These are phyloP conservation scores for Fraxinus greggii DNA, from an alignment of 305 asterid species.

Conservation along the genomic window DNA sequence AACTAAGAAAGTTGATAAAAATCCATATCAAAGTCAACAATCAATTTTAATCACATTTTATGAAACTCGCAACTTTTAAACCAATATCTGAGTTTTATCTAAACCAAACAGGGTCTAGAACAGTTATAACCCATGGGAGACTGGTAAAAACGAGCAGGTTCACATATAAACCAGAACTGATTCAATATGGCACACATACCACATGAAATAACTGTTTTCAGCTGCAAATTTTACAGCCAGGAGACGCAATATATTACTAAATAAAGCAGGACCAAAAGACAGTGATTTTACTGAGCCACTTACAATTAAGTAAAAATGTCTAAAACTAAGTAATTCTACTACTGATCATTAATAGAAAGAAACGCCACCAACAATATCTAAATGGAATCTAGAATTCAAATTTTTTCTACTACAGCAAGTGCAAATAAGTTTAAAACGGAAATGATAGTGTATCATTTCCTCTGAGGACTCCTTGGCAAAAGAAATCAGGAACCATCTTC, in stretches of 20 bases:
- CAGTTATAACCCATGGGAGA: background rate
- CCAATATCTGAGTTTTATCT: background rate
- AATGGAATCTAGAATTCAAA: conserved; percentile 4
- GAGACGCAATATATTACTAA: background rate
- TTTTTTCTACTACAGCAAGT: background rate
- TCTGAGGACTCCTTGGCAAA: conserved; percentile 24
- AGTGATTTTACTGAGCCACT: background rate
- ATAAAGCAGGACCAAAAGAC: background rate
- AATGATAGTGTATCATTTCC: background rate
- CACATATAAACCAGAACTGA: background rate
- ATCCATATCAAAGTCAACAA: background rate
- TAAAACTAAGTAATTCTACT: background rate
- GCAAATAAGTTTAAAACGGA: background rate
- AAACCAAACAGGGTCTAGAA: background rate
- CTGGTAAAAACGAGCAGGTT: background rate
- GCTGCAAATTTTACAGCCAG: background rate
- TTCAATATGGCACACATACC: background rate
- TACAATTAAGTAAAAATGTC: background rate
- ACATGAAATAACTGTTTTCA: background rate
- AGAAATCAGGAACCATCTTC: conserved; percentile 41
- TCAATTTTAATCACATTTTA: background rate
- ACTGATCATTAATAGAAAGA: background rate
- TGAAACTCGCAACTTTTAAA: no score
- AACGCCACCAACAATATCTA: conserved; percentile 1
- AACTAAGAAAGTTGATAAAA: no score